A percentile compares a stretch with the other conserved stretches of the same genome.
phyloP scores from a whole-genome alignment of 2,329 filamentous ascomycete species.

The Hymenoscyphus occultus region DNA sequence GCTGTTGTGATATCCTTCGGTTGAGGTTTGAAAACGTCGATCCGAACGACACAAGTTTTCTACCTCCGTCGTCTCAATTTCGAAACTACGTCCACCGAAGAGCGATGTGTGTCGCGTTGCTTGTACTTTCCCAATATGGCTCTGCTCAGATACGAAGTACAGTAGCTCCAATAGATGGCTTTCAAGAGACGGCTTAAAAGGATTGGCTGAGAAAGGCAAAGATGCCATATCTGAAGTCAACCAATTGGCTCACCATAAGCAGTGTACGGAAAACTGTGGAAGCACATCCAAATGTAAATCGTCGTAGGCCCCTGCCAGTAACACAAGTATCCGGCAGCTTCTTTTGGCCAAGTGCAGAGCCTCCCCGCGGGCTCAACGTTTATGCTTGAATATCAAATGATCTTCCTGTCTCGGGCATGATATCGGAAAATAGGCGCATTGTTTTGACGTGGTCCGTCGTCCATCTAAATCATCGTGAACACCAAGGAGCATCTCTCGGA shows the following conservation, averaged over 20 bases:
- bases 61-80: background rate
- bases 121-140: background rate
- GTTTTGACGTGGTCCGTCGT: constrained; percentile 14
- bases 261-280: background rate
- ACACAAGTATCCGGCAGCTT: background rate
- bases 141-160: background rate
- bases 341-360: background rate
- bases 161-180: no score
- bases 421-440: constrained; percentile 29
- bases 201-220: no score
- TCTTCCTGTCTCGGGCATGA: constrained; percentile 15
- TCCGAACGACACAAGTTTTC: constrained; percentile 12
- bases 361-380: background rate
- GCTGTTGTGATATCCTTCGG: constrained; percentile 14
- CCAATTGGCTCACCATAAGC: no score
- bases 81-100: background rate
- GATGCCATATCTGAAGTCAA: no score
- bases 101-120: background rate
- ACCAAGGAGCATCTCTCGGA: background rate
- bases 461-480: background rate
- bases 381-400: constrained; percentile 1
- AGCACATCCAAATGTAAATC: background rate
- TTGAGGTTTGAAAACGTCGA: constrained; percentile 18
- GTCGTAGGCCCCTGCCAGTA: background rate
- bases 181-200: no score